Evolutionary conservation across 805 yeast genomes (phyloP).

Genomic region (Pichia scutulata): DNA sequence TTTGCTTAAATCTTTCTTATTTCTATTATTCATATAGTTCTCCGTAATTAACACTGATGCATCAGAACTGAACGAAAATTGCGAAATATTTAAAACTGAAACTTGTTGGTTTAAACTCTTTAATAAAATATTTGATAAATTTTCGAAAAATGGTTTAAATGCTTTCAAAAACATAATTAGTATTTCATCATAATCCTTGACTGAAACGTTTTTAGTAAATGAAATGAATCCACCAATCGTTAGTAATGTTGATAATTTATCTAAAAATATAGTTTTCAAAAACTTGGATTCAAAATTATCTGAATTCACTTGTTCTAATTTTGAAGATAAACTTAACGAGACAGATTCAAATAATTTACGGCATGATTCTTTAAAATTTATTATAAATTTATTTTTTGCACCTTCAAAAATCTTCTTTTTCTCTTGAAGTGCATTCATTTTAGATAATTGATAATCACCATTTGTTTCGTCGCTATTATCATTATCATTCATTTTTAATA

Average conservation of each 20-base stretch:
- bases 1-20: slow-evolving; percentile 6
- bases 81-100: not conserved
- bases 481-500: slow-evolving; percentile 50
- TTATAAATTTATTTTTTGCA: slow-evolving; percentile 44
- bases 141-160: slow-evolving; percentile 23
- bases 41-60: slow-evolving; percentile 18
- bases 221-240: slow-evolving; percentile 42
- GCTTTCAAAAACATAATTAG: slow-evolving; percentile 32
- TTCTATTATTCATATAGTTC: slow-evolving; percentile 7
- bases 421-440: slow-evolving; percentile 67
- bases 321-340: slow-evolving; percentile 25
- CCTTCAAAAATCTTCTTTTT: slow-evolving; percentile 53
- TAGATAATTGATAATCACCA: slow-evolving; percentile 40
- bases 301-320: slow-evolving; percentile 15
- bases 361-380: slow-evolving; percentile 32
- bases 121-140: slow-evolving; percentile 19
- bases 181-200: slow-evolving; percentile 37
- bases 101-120: slow-evolving; percentile 13
- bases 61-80: slow-evolving; percentile 17
- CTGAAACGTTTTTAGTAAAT: slow-evolving; percentile 53
- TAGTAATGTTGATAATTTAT: slow-evolving; percentile 33
- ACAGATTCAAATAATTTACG: slow-evolving; percentile 21
- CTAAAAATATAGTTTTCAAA: slow-evolving; percentile 12
- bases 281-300: slow-evolving; percentile 10
- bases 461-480: slow-evolving; percentile 22